Percentiles rank a stretch among this genome's conserved stretches.
These are phyloP conservation scores for Tetraselmis striata DNA, from an alignment of 139 green algal genomes.

Conservation along the genomic window DNA sequence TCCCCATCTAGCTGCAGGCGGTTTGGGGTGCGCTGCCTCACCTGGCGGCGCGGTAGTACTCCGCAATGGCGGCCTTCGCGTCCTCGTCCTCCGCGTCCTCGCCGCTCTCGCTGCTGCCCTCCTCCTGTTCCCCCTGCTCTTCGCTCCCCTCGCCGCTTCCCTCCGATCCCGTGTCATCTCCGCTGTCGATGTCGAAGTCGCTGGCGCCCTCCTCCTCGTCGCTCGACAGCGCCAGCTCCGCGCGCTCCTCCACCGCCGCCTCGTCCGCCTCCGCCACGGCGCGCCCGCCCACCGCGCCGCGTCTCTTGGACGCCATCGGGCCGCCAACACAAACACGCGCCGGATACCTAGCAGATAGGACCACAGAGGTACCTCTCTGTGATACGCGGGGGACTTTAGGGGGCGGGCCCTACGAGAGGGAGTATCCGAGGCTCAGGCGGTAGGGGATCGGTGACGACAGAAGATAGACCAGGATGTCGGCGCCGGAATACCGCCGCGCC, in stretches of 20 bases:
- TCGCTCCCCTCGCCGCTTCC: constrained; percentile 13
- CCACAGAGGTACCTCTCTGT: too few species aligned
- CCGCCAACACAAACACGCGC: too few species aligned
- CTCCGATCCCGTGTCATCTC: constrained; percentile 10
- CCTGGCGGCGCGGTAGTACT: constrained; percentile 30
- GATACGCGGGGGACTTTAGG: too few species aligned
- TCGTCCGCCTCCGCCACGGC: not conserved
- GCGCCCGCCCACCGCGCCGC: not conserved
- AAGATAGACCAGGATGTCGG: too few species aligned
- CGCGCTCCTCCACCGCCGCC: constrained; percentile 6
- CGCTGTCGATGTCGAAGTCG: constrained; percentile 6
- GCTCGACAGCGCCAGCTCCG: constrained; percentile 30
- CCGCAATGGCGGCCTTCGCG: constrained; percentile 40
- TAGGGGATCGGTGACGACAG: too few species aligned
- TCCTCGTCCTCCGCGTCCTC: constrained; percentile 42
- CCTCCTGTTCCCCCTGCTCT: constrained; percentile 16
- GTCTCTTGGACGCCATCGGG: too few species aligned
- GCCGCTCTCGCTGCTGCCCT: constrained; percentile 17
- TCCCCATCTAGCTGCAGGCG: too few species aligned
- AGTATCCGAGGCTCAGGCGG: too few species aligned
- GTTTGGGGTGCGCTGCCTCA: too few species aligned
- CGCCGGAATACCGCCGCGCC: too few species aligned
- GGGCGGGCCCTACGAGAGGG: too few species aligned
- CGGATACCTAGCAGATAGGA: too few species aligned
- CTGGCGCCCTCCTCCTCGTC: constrained; percentile 40